phyloP scores from a whole-genome alignment of 2,329 filamentous ascomycete genomes.

The Colletotrichum eremochloae region DNA sequence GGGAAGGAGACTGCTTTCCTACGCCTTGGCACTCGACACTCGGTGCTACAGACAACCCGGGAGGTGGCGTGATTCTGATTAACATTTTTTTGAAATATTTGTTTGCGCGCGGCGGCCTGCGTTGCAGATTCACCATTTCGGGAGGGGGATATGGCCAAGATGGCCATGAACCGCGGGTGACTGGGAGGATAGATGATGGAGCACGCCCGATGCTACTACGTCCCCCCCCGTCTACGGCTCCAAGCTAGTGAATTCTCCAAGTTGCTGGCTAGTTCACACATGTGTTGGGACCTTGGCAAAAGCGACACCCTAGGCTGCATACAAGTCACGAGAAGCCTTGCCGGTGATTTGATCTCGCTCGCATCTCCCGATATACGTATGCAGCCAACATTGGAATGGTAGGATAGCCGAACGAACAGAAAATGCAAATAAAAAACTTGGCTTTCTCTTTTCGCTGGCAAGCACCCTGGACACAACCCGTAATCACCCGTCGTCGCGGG shows the following conservation, averaged over 20 bases:
- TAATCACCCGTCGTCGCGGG: too few species aligned
- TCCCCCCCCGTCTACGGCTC: too few species aligned
- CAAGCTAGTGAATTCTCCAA: too few species aligned
- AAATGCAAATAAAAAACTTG: too few species aligned
- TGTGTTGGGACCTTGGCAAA: neutral
- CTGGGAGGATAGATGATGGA: too few species aligned
- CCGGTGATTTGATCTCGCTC: neutral
- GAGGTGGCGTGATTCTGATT: constrained; percentile 24
- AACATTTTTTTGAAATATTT: constrained; percentile 10
- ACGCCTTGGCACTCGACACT: neutral
- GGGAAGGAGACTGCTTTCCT: too few species aligned
- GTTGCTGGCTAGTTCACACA: too few species aligned
- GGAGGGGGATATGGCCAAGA: neutral
- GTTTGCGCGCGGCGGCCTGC: neutral
- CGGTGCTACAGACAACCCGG: neutral
- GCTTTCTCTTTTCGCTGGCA: too few species aligned
- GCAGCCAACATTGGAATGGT: neutral
- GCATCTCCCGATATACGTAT: neutral
- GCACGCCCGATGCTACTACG: too few species aligned
- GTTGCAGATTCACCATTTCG: neutral
- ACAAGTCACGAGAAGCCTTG: constrained; percentile 12
- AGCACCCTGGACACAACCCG: too few species aligned
- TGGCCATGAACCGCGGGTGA: neutral
- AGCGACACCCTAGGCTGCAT: neutral
- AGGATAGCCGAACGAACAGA: too few species aligned